Conservation (phyloP, 371 early-diverging fungal species). For the Syncephalastrum monosporum region DNA sequence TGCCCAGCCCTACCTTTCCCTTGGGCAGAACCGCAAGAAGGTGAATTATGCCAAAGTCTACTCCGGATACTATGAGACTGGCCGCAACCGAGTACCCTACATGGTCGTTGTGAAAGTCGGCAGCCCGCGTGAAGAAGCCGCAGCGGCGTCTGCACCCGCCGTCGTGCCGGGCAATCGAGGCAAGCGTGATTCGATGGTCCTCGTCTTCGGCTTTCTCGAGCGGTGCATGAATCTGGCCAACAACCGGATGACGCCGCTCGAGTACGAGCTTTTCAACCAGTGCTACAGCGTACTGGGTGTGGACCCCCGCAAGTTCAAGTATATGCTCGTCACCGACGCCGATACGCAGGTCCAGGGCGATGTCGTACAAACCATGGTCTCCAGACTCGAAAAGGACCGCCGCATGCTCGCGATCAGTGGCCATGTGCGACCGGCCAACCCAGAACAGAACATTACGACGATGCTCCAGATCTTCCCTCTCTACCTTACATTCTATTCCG, state of each 20-base stretch:
- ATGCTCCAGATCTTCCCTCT: conserved; percentile 52
- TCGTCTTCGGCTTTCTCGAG: conserved; percentile 42
- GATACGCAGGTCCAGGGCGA: conserved; percentile 42
- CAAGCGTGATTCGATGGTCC: conserved; percentile 40
- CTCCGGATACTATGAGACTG: conserved; percentile 46
- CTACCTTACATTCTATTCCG: conserved; percentile 40
- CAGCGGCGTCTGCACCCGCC: neutral
- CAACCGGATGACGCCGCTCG: conserved; percentile 42
- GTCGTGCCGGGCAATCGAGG: conserved; percentile 42
- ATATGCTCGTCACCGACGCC: conserved; percentile 47
- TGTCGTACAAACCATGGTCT: conserved; percentile 28
- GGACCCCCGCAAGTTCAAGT: conserved; percentile 48
- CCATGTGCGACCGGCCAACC: conserved; percentile 47
- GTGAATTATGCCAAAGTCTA: conserved; percentile 44
- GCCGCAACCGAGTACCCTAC: conserved; percentile 48
- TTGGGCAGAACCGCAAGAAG: conserved; percentile 31
- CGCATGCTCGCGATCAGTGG: conserved; percentile 49
- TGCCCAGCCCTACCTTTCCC: conserved; percentile 34
- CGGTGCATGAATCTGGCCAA: conserved; percentile 45
- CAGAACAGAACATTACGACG: conserved; percentile 42
- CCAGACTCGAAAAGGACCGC: conserved; percentile 35
- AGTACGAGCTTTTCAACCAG: conserved; percentile 47
- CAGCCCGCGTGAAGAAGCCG: conserved; percentile 22
- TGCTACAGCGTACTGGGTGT: conserved; percentile 46
- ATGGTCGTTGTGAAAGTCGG: conserved; percentile 46